Percentiles rank a stretch among this genome's conserved stretches.
These are phyloP conservation scores for Madurella mycetomatis DNA, from an alignment of 2,329 filamentous ascomycete species.

Conservation along the genomic window DNA sequence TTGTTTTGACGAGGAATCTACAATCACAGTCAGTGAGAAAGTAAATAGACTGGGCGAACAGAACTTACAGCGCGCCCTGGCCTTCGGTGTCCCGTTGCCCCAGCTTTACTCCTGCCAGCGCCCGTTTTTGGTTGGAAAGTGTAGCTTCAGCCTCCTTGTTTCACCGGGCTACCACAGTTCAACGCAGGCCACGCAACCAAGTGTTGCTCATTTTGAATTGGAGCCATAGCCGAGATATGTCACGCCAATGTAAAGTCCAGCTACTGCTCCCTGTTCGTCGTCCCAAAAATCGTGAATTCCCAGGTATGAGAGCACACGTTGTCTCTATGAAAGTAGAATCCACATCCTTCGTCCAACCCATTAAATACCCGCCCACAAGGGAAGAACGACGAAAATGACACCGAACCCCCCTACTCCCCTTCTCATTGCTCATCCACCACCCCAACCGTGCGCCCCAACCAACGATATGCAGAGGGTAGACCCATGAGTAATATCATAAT, in stretches of 20 bases:
- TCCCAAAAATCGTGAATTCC: slow-evolving; percentile 1
- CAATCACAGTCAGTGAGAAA: background rate
- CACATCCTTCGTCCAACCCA: slow-evolving; percentile 12
- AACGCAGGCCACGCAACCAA: background rate
- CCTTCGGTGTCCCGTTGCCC: no score
- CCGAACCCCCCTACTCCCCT: slow-evolving; percentile 9
- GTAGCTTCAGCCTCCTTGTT: background rate
- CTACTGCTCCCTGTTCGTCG: background rate
- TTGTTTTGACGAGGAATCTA: background rate
- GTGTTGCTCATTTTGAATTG: background rate
- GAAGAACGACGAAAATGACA: slow-evolving; percentile 14
- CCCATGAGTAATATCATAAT: slow-evolving; percentile 17
- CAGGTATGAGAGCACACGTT: slow-evolving; percentile 13
- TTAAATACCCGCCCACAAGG: slow-evolving; percentile 16
- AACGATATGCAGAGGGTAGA: slow-evolving; percentile 11
- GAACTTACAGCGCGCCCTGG: background rate
- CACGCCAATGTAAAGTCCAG: background rate
- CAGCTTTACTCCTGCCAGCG: no score
- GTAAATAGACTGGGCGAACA: background rate
- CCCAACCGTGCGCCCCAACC: background rate
- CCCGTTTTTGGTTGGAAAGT: no score
- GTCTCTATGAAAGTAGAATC: slow-evolving; percentile 19
- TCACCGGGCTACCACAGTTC: background rate
- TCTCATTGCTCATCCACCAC: slow-evolving; percentile 1
- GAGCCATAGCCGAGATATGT: background rate